Evolutionary conservation across 2,329 filamentous ascomycete genomes (phyloP).

Genomic region (Knoxdaviesia capensis): DNA sequence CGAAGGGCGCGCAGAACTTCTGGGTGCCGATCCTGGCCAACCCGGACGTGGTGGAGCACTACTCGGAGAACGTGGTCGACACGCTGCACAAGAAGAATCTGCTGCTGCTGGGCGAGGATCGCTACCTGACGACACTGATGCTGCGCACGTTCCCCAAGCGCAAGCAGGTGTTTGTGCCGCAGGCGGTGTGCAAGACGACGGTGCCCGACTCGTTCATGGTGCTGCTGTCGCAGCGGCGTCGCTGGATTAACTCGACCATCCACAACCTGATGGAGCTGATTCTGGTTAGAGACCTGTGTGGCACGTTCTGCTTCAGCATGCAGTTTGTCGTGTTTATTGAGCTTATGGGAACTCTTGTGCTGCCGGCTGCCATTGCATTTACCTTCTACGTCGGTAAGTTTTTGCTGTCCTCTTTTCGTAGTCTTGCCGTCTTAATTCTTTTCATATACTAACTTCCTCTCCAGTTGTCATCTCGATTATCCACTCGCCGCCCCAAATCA

Average conservation of each 20-base stretch:
- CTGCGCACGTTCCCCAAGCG: slow-evolving; percentile 96
- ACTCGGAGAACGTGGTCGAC: slow-evolving; percentile 97
- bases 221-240: slow-evolving; percentile 76
- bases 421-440: background rate
- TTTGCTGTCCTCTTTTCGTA: slow-evolving; percentile 3
- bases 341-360: slow-evolving; percentile 78
- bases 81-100: slow-evolving; percentile 96
- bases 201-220: slow-evolving; percentile 88
- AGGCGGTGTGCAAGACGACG: slow-evolving; percentile 96
- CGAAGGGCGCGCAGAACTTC: slow-evolving; percentile 96
- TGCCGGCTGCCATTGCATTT: slow-evolving; percentile 91
- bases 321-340: slow-evolving; percentile 97
- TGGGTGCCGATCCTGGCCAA: slow-evolving; percentile 98
- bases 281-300: slow-evolving; percentile 85
- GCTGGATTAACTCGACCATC: slow-evolving; percentile 98
- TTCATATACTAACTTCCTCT: slow-evolving; percentile 1
- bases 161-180: slow-evolving; percentile 95
- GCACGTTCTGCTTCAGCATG: slow-evolving; percentile 99
- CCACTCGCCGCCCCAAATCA: slow-evolving; percentile 56
- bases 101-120: slow-evolving; percentile 79
- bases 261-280: slow-evolving; percentile 98
- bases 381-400: slow-evolving; percentile 81
- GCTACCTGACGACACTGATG: slow-evolving; percentile 93
- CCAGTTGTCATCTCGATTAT: slow-evolving; percentile 73
- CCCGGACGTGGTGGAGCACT: slow-evolving; percentile 96